Evolutionary conservation across 371 early-diverging fungal genomes (phyloP).

Genomic region (Paramicrosporidium saccamoebae): DNA sequence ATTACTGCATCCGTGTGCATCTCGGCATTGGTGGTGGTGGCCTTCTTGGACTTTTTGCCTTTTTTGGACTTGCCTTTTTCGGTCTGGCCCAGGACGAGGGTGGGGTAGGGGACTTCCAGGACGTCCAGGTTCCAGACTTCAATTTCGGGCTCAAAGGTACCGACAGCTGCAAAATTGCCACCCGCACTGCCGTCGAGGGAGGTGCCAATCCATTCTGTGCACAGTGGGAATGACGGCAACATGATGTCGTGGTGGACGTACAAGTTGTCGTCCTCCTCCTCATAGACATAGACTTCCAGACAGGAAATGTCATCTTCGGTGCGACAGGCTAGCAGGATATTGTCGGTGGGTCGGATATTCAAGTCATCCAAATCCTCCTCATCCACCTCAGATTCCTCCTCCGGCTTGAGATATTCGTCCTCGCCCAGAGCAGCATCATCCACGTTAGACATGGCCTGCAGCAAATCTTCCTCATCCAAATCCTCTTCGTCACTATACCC

Average conservation of each 20-base stretch:
- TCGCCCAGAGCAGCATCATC: too few species aligned
- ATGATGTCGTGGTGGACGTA: slow-evolving; percentile 91
- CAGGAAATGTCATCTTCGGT: slow-evolving; percentile 82
- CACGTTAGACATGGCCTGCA: too few species aligned
- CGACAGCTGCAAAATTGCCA: slow-evolving; percentile 65
- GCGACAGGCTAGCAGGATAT: slow-evolving; percentile 51
- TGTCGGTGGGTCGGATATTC: slow-evolving; percentile 36
- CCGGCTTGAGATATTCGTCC: slow-evolving; percentile 3
- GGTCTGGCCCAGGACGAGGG: slow-evolving; percentile 40
- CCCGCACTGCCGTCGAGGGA: slow-evolving; percentile 19
- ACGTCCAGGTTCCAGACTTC: slow-evolving; percentile 89
- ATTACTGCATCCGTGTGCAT: slow-evolving; percentile 75
- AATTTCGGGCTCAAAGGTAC: slow-evolving; percentile 77
- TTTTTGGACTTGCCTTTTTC: slow-evolving; percentile 12
- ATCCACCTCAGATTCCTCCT: slow-evolving; percentile 10
- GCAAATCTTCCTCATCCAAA: slow-evolving; percentile 17
- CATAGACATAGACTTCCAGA: slow-evolving; percentile 62
- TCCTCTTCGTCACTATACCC: slow-evolving; percentile 25
- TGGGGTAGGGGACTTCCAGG: slow-evolving; percentile 59
- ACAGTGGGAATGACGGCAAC: slow-evolving; percentile 82
- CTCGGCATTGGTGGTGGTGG: slow-evolving; percentile 18
- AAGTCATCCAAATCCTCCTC: slow-evolving; percentile 45
- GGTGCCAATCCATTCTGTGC: slow-evolving; percentile 72
- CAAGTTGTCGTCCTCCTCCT: slow-evolving; percentile 40
- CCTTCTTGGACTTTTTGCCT: slow-evolving; percentile 3